Base-by-base conservation (phyloP, 306 rosid genomes). In the Pterocarpus santalinus region DNA sequence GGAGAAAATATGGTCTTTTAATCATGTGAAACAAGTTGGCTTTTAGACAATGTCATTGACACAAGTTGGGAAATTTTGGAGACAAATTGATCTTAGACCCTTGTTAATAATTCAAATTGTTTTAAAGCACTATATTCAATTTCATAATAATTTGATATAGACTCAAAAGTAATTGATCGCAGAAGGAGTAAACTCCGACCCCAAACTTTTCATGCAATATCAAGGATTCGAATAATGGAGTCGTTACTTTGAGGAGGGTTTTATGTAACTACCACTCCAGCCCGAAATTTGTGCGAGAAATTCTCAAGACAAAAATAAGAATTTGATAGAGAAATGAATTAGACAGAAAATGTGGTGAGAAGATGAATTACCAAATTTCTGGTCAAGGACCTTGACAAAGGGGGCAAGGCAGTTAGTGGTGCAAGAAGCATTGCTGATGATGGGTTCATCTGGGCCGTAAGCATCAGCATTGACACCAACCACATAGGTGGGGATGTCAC, bases 361-460 rank as follows among this genome's bases (percentile, higher is more conserved):
- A 55, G 67, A 73, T 10, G 34, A 44, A 73, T 89, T 89, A 91
- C 95, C 96, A 33, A 93, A 93, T 85, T 95, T 95, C 90, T 93
- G 92, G 73, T 95, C 98, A 2, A 95, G 95, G 75, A 95, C 99
- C 88, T 95, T 95, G 86, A 95, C 99, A 57, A 95, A 95, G 56
- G 99, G 99, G 79, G 99, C 99, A 68, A 95, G 99, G 88, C 99
- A 95, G 86, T 95, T 95, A 81, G 99, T 95, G 84, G 99, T 95
- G 91, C 99, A 95, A 86, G 99, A 95, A 67, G 99, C 99, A 78
- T 95, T 95, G 92, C 99, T 95, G 85, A 95, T 95, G 86, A 95
- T 93, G 72, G 89, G 61, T 17, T 95, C 99, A 4, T 81, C 90
- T 2, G 60, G 93, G 65, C 3, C 88, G 91, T 95, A 95, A 51